Conservation (phyloP, 2,329 filamentous ascomycete species). For the Penicillium sp. region DNA sequence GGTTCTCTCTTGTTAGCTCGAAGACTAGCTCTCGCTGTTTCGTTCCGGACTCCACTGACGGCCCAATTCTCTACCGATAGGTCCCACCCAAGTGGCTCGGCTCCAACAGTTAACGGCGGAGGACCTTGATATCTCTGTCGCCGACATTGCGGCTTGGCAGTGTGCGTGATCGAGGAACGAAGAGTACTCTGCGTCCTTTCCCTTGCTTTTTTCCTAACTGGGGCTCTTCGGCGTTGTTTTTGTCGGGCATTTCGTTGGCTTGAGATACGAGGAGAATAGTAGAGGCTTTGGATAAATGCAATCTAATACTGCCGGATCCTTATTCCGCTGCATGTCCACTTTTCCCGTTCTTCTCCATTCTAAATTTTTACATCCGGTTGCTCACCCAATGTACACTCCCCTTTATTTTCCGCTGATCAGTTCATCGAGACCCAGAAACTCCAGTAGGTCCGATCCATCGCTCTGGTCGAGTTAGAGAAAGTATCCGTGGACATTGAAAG, state of each 20-base stretch:
- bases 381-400: neutral
- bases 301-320: neutral
- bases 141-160: slow-evolving; percentile 34
- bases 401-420: no score
- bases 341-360: neutral
- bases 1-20: neutral
- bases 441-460: no score
- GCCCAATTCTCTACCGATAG: slow-evolving; percentile 19
- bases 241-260: neutral
- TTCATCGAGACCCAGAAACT: no score
- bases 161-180: slow-evolving; percentile 10
- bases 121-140: slow-evolving; percentile 31
- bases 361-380: no score
- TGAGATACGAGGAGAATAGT: neutral
- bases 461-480: no score
- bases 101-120: slow-evolving; percentile 29
- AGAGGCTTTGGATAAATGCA: neutral
- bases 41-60: slow-evolving; percentile 18
- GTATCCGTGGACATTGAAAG: no score
- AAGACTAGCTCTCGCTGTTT: neutral
- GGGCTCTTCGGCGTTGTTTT: neutral
- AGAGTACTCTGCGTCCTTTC: neutral
- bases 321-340: neutral
- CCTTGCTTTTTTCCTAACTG: neutral
- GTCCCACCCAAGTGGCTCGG: slow-evolving; percentile 23